Evolutionary conservation across 495 filamentous ascomycete species (phyloP), one percentile per base, ranked within the genome.

Genomic region (Elaphomyces granulatus): DNA sequence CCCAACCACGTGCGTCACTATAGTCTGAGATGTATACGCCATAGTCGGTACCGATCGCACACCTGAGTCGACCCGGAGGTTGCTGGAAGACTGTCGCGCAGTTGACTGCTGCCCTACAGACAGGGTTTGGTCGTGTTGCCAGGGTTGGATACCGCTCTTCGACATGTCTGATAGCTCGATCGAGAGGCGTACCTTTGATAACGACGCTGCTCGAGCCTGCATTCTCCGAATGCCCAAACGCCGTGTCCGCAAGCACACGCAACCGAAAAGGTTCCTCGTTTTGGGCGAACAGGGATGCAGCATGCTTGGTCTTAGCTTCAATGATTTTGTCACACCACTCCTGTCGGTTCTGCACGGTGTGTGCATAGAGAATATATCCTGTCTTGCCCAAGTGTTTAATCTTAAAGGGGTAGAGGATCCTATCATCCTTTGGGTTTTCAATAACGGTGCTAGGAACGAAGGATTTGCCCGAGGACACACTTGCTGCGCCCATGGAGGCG

Each of bases 221-320:
- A 4, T 61, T 55, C n/a, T 77, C 72, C 39, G 93, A 84, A 48
- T 83, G 83, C 4, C 73, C 77, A 53, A 99, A 99, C 0, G 92
- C 84, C 28, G 79, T 76, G 50, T 99, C 90, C 0, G 90, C 87
- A 56, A 99, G 78, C 12, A 96, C 86, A 23, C 83, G 77, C 3
- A 96, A 64, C 41, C 85, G 72, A 71, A 99, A 99, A 1, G 90
- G 90, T 59, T 99, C 90, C 0, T 90, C 88, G 55, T 95, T 93
- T 55, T 96, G 92, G 0, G 82, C 75, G 55, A 83, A 83, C 7
- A 96, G 64, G 12, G 86, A 80, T 2, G 81, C 75, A 4, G 92
- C 90, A 59, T 96, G 87, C 39, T 78, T 76, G 3, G 86, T 92
- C 62, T 99, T 96, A 7, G 90, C 90, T 49, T 90, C 80, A 19